These are phyloP conservation scores for Fistulifera pelliculosa DNA, from an alignment of 108 stramenopile genomes.

Conservation along the genomic window DNA sequence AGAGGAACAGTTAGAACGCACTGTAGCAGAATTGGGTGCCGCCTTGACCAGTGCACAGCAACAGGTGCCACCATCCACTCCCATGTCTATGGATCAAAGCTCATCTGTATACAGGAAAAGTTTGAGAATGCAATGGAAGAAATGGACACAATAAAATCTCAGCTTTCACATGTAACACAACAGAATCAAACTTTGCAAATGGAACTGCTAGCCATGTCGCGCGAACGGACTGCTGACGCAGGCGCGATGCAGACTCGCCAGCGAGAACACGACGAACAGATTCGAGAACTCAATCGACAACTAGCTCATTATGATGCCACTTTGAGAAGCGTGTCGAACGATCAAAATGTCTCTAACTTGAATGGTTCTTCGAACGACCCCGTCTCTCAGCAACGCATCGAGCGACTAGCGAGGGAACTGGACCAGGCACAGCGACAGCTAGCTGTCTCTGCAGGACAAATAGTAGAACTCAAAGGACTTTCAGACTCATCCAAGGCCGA, in stretches of 20 bases:
- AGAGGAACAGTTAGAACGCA: conserved; percentile 76
- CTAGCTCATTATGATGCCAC: conserved; percentile 41
- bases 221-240: conserved; percentile 58
- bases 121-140: conserved; percentile 31
- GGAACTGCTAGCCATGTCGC: conserved; percentile 57
- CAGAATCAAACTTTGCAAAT: conserved; percentile 44
- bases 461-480: conserved; percentile 52
- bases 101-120: conserved; percentile 17
- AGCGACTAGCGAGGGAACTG: conserved; percentile 1
- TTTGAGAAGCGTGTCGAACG: conserved; percentile 12
- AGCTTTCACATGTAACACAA: conserved; percentile 36
- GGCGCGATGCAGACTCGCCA: conserved; percentile 37
- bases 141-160: conserved; percentile 33
- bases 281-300: conserved; percentile 49
- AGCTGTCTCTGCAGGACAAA: conserved; percentile 51
- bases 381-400: not conserved
- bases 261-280: conserved; percentile 49
- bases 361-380: not conserved
- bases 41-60: conserved; percentile 42
- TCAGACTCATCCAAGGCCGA: conserved; percentile 49
- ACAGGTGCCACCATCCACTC: not conserved
- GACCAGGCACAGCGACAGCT: conserved; percentile 45
- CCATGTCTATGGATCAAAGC: conserved; percentile 2
- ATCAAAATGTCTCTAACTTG: not conserved
- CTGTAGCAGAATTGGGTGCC: conserved; percentile 62